These are phyloP conservation scores for Calonectria honghensis DNA, from an alignment of 2,329 filamentous ascomycete genomes.

Conservation along the genomic window DNA sequence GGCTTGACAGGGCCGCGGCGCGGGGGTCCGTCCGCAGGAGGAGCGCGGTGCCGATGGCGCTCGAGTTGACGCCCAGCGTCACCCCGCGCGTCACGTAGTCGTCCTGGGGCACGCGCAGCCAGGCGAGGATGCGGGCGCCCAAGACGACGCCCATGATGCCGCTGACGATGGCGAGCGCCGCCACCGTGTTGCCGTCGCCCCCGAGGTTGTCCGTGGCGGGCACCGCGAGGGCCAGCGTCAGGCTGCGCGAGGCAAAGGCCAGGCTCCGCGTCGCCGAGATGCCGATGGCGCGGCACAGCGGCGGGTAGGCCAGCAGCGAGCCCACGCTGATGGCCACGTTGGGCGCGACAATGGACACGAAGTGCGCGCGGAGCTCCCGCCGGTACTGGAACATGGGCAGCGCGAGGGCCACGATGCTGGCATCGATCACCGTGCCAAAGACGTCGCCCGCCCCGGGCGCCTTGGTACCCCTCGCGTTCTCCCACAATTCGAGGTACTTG, in stretches of 20 bases:
- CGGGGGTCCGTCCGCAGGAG: conserved; percentile 74
- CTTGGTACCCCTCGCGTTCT: conserved; percentile 52
- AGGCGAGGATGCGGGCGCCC: conserved; percentile 68
- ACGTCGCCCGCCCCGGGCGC: conserved; percentile 75
- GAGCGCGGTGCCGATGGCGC: conserved; percentile 75
- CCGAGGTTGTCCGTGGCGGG: conserved; percentile 74
- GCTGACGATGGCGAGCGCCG: conserved; percentile 75
- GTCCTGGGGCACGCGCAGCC: conserved; percentile 74
- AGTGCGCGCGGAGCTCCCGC: conserved; percentile 72
- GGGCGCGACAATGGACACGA: conserved; percentile 72
- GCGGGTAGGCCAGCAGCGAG: conserved; percentile 75
- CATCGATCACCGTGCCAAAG: conserved; percentile 73
- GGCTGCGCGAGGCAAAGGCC: conserved; percentile 73
- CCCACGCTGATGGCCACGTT: conserved; percentile 70
- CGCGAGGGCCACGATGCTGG: conserved; percentile 75
- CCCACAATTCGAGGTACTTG: conserved; percentile 72
- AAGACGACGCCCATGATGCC: conserved; percentile 75
- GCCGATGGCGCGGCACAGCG: conserved; percentile 71
- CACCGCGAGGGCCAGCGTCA: conserved; percentile 76
- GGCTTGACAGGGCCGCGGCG: conserved; percentile 74
- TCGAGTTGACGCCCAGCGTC: conserved; percentile 76
- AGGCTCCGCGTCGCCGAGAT: conserved; percentile 71
- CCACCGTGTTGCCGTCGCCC: conserved; percentile 73
- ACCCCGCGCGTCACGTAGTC: conserved; percentile 79
- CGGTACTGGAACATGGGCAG: conserved; percentile 78